A percentile compares a stretch with the other conserved stretches of the same genome.
Conservation (phyloP, 257 asterid species). For the Salvia miltiorrhiza region DNA sequence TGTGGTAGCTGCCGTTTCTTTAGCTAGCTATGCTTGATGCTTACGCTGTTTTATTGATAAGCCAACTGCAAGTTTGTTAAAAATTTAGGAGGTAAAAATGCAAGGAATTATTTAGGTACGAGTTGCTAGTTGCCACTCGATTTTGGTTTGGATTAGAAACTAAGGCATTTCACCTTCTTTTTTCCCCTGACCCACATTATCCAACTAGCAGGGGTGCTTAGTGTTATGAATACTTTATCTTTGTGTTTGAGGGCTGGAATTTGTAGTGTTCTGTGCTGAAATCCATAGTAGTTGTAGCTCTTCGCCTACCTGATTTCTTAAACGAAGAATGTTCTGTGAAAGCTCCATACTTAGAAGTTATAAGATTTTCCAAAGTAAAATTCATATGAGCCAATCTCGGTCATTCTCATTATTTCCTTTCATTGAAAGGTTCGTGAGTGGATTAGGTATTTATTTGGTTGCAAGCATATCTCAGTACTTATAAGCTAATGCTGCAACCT, state of each 20-base stretch:
- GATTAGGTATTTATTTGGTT: background rate
- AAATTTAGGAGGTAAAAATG: background rate
- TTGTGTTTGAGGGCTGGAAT: background rate
- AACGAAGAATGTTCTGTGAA: background rate
- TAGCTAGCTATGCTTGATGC: background rate
- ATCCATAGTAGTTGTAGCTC: background rate
- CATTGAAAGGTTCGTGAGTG: background rate
- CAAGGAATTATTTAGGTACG: background rate
- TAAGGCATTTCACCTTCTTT: conserved; percentile 1
- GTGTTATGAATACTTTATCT: background rate
- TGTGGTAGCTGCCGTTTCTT: background rate
- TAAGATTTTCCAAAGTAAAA: background rate
- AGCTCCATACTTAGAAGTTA: background rate
- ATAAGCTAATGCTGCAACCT: background rate
- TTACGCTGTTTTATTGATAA: background rate
- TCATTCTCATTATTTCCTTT: background rate
- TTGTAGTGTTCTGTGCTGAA: background rate
- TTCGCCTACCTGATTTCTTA: background rate
- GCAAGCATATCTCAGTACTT: background rate
- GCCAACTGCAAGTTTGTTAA: background rate
- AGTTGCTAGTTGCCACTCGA: background rate
- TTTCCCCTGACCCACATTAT: background rate
- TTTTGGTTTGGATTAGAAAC: conserved; percentile 16
- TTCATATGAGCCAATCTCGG: background rate
- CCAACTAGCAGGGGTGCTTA: background rate